Conservation (phyloP, 2,329 filamentous ascomycete genomes). For the Epichloe gansuensis region DNA sequence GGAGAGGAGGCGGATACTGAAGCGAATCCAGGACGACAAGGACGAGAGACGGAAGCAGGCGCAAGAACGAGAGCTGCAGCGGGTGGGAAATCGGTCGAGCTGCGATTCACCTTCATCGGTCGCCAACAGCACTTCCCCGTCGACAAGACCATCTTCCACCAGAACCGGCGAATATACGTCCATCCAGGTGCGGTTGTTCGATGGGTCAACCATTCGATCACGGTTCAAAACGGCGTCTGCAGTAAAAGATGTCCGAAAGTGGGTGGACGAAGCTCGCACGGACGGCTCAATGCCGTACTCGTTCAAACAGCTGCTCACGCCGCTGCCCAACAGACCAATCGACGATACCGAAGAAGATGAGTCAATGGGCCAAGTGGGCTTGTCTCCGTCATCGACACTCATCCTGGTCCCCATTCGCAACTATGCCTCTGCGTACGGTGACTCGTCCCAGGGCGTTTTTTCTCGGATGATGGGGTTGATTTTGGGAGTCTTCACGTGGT, state of each 20-base stretch:
- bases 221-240: slow-evolving; percentile 55
- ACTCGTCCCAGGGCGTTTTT: slow-evolving; percentile 15
- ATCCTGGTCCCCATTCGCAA: slow-evolving; percentile 61
- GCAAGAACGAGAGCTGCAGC: slow-evolving; percentile 35
- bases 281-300: slow-evolving; percentile 56
- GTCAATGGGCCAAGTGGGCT: slow-evolving; percentile 54
- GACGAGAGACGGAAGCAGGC: slow-evolving; percentile 49
- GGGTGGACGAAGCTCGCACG: slow-evolving; percentile 56
- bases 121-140: slow-evolving; percentile 19
- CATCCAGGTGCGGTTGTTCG: slow-evolving; percentile 71
- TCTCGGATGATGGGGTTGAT: slow-evolving; percentile 20
- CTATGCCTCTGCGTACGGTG: slow-evolving; percentile 30
- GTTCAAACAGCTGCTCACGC: slow-evolving; percentile 75
- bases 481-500: slow-evolving; percentile 22
- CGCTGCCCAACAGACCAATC: slow-evolving; percentile 62
- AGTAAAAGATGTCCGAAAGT: slow-evolving; percentile 58
- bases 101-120: slow-evolving; percentile 19
- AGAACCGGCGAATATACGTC: slow-evolving; percentile 28
- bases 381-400: slow-evolving; percentile 70
- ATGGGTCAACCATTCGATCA: slow-evolving; percentile 66
- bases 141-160: slow-evolving; percentile 18
- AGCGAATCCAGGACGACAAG: slow-evolving; percentile 67
- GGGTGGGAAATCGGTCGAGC: slow-evolving; percentile 15
- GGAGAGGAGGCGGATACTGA: slow-evolving; percentile 59
- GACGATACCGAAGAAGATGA: slow-evolving; percentile 63